Conservation (phyloP, 371 early-diverging fungal species). For the Chytridiales sp. region DNA sequence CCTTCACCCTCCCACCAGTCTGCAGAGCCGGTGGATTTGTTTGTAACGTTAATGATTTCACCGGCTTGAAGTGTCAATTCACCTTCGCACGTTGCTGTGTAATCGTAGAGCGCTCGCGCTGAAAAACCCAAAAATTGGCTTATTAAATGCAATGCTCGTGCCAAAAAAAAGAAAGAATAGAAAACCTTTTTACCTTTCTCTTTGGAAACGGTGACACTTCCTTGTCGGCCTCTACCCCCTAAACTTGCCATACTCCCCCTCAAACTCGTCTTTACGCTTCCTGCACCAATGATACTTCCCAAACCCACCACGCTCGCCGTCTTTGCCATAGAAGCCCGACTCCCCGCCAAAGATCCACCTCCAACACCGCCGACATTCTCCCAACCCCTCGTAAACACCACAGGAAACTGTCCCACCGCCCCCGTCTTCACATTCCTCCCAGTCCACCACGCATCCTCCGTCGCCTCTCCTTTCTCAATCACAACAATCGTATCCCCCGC, state of each 20-base stretch:
- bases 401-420: conserved; percentile 36
- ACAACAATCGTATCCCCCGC: conserved; percentile 44
- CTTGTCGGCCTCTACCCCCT: too few species aligned
- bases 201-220: too few species aligned
- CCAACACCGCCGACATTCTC: too few species aligned
- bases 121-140: conserved; percentile 6
- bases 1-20: conserved; percentile 53
- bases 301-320: neutral
- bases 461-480: conserved; percentile 20
- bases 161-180: too few species aligned
- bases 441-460: conserved; percentile 48
- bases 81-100: conserved; percentile 46
- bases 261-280: too few species aligned
- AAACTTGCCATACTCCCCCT: too few species aligned
- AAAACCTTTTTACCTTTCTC: too few species aligned
- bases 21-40: conserved; percentile 42
- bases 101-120: conserved; percentile 41
- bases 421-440: conserved; percentile 35
- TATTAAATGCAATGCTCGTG: too few species aligned
- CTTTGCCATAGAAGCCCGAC: neutral
- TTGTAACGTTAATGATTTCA: conserved; percentile 39
- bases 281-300: neutral
- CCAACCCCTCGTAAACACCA: conserved; percentile 43
- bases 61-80: conserved; percentile 39
- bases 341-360: too few species aligned